Conservation (phyloP, 495 filamentous ascomycete species). For the Talaromyces wortmannii region DNA sequence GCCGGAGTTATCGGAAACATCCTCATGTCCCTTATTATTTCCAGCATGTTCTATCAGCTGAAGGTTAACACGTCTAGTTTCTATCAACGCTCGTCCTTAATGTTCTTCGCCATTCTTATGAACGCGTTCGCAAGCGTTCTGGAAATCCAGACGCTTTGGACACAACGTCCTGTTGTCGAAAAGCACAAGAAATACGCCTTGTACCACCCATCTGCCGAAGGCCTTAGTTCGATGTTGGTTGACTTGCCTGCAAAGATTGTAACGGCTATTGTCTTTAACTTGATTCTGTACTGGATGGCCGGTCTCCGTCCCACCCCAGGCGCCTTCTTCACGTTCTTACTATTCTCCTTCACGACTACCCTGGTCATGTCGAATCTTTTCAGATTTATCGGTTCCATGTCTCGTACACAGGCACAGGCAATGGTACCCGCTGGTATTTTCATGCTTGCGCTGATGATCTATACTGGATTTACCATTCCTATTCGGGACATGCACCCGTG, state of each 20-base stretch:
- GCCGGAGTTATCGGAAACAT: constrained; percentile 73
- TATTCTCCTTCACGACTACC: constrained; percentile 48
- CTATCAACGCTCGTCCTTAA: constrained; percentile 73
- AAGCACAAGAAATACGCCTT: constrained; percentile 63
- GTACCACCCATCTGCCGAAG: constrained; percentile 61
- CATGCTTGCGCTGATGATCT: constrained; percentile 45
- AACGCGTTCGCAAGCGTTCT: constrained; percentile 83
- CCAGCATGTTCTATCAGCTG: constrained; percentile 83
- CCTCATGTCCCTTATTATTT: constrained; percentile 77
- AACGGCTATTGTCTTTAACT: constrained; percentile 45
- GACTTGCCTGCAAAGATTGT: constrained; percentile 55
- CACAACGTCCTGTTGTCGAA: constrained; percentile 60
- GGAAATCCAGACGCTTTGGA: constrained; percentile 61
- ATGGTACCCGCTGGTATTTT: constrained; percentile 44
- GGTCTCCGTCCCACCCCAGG: constrained; percentile 39
- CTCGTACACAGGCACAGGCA: constrained; percentile 46
- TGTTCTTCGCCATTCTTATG: constrained; percentile 90
- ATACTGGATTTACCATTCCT: constrained; percentile 48
- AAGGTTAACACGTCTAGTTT: constrained; percentile 59
- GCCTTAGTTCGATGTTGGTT: constrained; percentile 52
- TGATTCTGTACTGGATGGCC: constrained; percentile 57
- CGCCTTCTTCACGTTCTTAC: constrained; percentile 56
- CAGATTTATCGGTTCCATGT: constrained; percentile 42
- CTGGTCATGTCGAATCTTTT: constrained; percentile 57
- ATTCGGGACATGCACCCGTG: constrained; percentile 44